Conservation (phyloP, 441 rosid species). For the Bruguiera hainesii region DNA sequence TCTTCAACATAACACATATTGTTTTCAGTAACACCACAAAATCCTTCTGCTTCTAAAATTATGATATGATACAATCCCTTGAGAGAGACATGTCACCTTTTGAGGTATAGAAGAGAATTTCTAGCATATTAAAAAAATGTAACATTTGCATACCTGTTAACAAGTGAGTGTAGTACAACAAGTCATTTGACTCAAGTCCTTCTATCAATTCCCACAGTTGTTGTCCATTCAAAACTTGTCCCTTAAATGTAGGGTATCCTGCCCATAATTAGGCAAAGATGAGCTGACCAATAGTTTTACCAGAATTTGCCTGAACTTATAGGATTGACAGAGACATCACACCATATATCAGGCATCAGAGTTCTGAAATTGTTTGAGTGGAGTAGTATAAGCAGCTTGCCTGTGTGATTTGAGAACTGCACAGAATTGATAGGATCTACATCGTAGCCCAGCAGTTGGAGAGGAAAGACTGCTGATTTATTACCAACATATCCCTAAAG, state of each 20-base stretch:
- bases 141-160: slow-evolving; percentile 59
- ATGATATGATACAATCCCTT: neutral
- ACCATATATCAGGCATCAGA: slow-evolving; percentile 37
- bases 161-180: slow-evolving; percentile 86
- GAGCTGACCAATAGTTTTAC: slow-evolving; percentile 5
- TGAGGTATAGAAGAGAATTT: neutral
- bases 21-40: neutral
- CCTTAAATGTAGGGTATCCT: slow-evolving; percentile 97
- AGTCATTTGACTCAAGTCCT: slow-evolving; percentile 88
- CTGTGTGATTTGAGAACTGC: slow-evolving; percentile 99
- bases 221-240: slow-evolving; percentile 91
- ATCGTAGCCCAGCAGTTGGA: slow-evolving; percentile 92
- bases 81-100: neutral
- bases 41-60: slow-evolving; percentile 3
- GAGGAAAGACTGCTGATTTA: slow-evolving; percentile 96
- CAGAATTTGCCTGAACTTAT: slow-evolving; percentile 28
- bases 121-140: neutral
- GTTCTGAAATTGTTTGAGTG: slow-evolving; percentile 33
- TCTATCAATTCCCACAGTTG: slow-evolving; percentile 85
- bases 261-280: slow-evolving; percentile 24
- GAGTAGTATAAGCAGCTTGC: slow-evolving; percentile 51
- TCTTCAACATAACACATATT: neutral
- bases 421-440: slow-evolving; percentile 98
- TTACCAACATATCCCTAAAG: slow-evolving; percentile 97
- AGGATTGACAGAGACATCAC: slow-evolving; percentile 38